Evolutionary conservation across 129 eudicot species (phyloP).

Genomic region (Kitagawia praeruptora): DNA sequence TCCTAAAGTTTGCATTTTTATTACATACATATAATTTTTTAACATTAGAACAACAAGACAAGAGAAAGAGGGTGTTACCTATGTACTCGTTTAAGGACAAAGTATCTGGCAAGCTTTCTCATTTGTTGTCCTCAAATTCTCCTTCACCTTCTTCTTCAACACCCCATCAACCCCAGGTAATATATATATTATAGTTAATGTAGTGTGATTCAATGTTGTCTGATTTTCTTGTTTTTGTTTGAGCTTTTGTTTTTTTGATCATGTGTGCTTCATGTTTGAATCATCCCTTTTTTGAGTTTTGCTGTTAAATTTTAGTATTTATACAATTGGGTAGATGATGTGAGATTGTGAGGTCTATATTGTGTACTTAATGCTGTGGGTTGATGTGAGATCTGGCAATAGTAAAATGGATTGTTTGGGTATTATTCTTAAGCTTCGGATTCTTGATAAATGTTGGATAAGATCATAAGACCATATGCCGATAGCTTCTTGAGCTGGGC

Average conservation of each 20-base stretch:
- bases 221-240: neutral
- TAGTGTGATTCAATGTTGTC: neutral
- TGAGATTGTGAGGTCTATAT: neutral
- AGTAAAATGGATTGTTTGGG: neutral
- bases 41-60: neutral
- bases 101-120: slow-evolving; percentile 44
- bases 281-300: no score
- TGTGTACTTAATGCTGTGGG: neutral
- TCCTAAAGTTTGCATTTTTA: neutral
- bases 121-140: slow-evolving; percentile 26
- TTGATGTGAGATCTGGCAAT: neutral
- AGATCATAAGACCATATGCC: neutral
- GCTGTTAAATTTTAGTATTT: no score
- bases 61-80: neutral
- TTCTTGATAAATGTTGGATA: no score
- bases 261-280: neutral
- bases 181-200: neutral
- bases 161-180: slow-evolving; percentile 26
- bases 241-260: neutral
- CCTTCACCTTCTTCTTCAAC: slow-evolving; percentile 28
- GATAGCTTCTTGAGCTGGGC: neutral
- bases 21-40: neutral
- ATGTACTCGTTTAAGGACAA: slow-evolving; percentile 24
- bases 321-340: neutral
- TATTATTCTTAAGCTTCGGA: neutral